A percentile compares a stretch with the other conserved stretches of the same genome.
Evolutionary conservation across 2,329 filamentous ascomycete genomes (phyloP).

Genomic region (Tolypocladium paradoxum): DNA sequence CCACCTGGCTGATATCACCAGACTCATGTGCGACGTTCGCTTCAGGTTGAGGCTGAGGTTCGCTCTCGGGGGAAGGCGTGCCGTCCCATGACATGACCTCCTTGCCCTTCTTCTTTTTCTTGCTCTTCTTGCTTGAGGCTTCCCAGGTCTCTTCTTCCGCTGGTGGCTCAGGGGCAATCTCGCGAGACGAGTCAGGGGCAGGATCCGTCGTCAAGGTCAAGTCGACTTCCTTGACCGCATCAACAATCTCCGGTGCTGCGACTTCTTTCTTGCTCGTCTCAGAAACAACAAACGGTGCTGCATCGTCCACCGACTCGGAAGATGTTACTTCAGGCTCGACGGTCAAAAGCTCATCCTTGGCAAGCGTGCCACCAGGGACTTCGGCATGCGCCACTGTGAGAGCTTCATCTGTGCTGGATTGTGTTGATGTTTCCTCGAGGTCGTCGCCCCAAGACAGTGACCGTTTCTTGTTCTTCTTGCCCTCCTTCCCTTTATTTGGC

Average conservation of each 20-base stretch:
- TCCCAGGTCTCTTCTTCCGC: background rate
- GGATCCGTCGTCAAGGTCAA: background rate
- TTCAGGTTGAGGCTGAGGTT: background rate
- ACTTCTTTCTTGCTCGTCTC: background rate
- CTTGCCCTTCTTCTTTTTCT: conserved; percentile 8
- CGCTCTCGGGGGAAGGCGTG: background rate
- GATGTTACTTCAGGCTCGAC: background rate
- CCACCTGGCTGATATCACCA: background rate
- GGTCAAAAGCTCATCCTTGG: background rate
- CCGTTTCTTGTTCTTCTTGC: conserved; percentile 9
- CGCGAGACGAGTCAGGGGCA: background rate
- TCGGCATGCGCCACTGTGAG: background rate
- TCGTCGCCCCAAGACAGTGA: conserved; percentile 3
- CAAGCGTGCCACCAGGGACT: background rate
- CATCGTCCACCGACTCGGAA: background rate
- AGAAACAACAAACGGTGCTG: background rate
- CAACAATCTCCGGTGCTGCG: background rate
- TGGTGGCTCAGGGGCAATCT: background rate
- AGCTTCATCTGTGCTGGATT: background rate
- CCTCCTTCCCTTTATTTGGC: conserved; percentile 9
- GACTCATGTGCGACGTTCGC: background rate
- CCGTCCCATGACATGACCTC: background rate
- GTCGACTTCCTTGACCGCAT: background rate
- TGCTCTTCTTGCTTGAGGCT: conserved; percentile 7
- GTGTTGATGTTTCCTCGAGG: background rate